These are phyloP conservation scores for Coemansia sp. DNA, from an alignment of 192 early-diverging fungal genomes.

Conservation along the genomic window DNA sequence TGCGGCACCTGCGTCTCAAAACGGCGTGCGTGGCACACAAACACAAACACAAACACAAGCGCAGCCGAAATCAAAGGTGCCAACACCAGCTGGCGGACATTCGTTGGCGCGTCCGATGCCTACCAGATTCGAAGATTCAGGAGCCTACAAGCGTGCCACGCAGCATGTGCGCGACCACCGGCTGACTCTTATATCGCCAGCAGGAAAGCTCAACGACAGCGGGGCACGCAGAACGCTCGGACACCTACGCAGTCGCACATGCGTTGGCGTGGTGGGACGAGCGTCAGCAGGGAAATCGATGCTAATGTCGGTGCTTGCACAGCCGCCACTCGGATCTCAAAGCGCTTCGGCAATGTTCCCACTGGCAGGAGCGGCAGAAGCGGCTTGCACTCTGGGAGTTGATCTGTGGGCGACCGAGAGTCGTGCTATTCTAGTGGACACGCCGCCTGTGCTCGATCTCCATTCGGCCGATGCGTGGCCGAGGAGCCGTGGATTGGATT, in stretches of 20 bases:
- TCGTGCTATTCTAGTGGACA: conserved; percentile 20
- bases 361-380: background rate
- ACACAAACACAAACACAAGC: background rate
- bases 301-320: conserved; percentile 18
- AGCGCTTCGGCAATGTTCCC: conserved; percentile 6
- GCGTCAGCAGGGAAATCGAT: conserved; percentile 23
- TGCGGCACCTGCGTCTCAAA: background rate
- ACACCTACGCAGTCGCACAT: conserved; percentile 8
- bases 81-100: background rate
- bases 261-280: conserved; percentile 31
- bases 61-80: background rate
- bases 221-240: conserved; percentile 16
- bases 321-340: background rate
- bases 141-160: background rate
- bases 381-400: conserved; percentile 1
- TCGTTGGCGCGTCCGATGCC: background rate
- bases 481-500: background rate
- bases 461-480: conserved; percentile 8
- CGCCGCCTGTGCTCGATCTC: conserved; percentile 26
- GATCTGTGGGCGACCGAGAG: conserved; percentile 20
- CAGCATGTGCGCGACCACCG: conserved; percentile 1
- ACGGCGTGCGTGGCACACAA: background rate
- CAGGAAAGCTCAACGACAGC: conserved; percentile 19
- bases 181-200: conserved; percentile 13
- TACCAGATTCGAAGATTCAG: background rate